Conservation (phyloP, 306 rosid genomes). For the Bauhinia variegata region DNA sequence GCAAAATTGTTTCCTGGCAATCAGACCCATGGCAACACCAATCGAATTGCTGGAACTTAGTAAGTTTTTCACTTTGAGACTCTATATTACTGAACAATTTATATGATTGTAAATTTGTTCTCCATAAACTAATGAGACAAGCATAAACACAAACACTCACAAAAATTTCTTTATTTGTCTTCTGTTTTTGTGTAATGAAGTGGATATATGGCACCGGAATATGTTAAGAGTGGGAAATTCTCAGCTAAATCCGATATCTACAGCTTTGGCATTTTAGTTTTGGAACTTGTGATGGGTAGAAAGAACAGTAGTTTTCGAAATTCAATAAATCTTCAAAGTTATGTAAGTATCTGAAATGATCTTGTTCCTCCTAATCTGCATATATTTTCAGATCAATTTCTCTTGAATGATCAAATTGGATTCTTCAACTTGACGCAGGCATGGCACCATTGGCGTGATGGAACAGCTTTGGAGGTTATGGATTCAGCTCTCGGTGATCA, state of each 20-base stretch:
- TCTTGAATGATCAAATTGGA: not conserved
- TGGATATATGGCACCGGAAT: conserved; percentile 40
- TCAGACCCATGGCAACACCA: conserved; percentile 45
- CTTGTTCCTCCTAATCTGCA: not conserved
- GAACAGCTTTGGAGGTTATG: conserved; percentile 33
- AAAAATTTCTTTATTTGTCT: not conserved
- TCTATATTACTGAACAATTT: too few species aligned
- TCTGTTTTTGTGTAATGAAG: conserved; percentile 11
- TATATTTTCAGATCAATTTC: not conserved
- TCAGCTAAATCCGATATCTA: conserved; percentile 35
- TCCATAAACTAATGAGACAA: not conserved
- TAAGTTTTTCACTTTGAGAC: conserved; percentile 6
- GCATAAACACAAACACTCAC: not conserved
- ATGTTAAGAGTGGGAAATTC: conserved; percentile 29
- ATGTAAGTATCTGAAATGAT: conserved; percentile 18
- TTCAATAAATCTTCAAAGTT: conserved; percentile 32
- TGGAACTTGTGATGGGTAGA: conserved; percentile 36
- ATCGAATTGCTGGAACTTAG: conserved; percentile 42
- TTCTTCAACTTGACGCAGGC: conserved; percentile 26
- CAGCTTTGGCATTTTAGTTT: conserved; percentile 37
- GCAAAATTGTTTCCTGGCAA: conserved; percentile 35
- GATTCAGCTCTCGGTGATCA: conserved; percentile 35
- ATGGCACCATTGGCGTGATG: conserved; percentile 40
- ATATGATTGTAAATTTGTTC: too few species aligned
- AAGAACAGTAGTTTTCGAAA: conserved; percentile 28